Conservation (phyloP, 106 monocot species). For the Dioscorea alata region DNA sequence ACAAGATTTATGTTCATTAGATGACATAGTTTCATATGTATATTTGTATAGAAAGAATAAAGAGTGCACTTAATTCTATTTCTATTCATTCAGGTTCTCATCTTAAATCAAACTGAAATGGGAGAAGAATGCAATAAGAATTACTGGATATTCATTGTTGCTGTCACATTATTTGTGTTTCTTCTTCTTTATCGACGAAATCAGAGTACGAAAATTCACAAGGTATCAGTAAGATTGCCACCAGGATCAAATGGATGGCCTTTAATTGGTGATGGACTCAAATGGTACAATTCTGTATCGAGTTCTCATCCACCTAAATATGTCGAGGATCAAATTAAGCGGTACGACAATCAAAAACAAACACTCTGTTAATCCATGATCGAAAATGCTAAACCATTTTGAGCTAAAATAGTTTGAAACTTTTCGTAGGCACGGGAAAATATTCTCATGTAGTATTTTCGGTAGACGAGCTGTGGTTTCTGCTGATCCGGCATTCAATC, state of each 20-base stretch:
- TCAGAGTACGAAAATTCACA: neutral
- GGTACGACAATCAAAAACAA: neutral
- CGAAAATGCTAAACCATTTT: neutral
- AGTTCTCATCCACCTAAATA: neutral
- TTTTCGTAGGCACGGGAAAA: constrained; percentile 29
- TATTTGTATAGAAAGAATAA: too few species aligned
- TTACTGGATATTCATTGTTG: too few species aligned
- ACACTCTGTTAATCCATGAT: too few species aligned
- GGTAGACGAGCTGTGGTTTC: constrained; percentile 38
- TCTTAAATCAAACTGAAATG: too few species aligned
- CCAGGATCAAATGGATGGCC: neutral
- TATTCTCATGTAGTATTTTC: constrained; percentile 36
- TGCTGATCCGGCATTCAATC: constrained; percentile 38
- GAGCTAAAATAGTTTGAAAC: neutral
- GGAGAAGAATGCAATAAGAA: too few species aligned
- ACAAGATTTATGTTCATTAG: too few species aligned
- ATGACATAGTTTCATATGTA: too few species aligned
- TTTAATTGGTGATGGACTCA: neutral
- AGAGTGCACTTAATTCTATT: too few species aligned
- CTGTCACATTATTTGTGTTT: neutral
- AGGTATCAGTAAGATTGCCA: neutral
- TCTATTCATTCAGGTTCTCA: too few species aligned
- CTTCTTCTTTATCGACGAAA: neutral
- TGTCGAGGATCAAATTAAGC: neutral
- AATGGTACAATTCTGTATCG: neutral